phyloP scores from a whole-genome alignment of 805 yeast species.

The Komagataella phaffii region DNA sequence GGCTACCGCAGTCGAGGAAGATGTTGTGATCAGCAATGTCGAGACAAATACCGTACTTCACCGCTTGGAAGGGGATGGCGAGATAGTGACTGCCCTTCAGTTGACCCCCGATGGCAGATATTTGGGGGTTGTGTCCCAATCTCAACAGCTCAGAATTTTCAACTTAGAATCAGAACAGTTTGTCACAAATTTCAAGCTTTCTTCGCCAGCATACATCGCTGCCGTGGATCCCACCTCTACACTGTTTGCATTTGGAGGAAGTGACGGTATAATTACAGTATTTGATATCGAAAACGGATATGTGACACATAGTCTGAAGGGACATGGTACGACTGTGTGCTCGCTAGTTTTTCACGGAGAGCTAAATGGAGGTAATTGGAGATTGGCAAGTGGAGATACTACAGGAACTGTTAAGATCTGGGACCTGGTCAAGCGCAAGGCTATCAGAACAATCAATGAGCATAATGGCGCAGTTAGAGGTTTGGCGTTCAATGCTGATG shows the following conservation, averaged over 20 bases:
- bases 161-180: slow-evolving; percentile 26
- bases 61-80: slow-evolving; percentile 75
- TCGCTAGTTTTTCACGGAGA: slow-evolving; percentile 65
- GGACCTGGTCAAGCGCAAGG: slow-evolving; percentile 65
- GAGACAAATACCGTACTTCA: slow-evolving; percentile 42
- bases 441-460: slow-evolving; percentile 47
- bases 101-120: slow-evolving; percentile 64
- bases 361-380: slow-evolving; percentile 59
- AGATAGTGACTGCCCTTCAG: slow-evolving; percentile 58
- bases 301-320: slow-evolving; percentile 80
- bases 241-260: slow-evolving; percentile 83
- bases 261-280: slow-evolving; percentile 85
- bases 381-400: slow-evolving; percentile 57
- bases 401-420: slow-evolving; percentile 43
- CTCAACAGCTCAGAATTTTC: slow-evolving; percentile 67
- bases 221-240: slow-evolving; percentile 72
- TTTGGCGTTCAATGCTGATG: slow-evolving; percentile 43
- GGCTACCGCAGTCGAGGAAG: slow-evolving; percentile 75
- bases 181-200: slow-evolving; percentile 39
- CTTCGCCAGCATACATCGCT: slow-evolving; percentile 76
- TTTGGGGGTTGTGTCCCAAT: slow-evolving; percentile 67
- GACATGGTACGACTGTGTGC: slow-evolving; percentile 85
- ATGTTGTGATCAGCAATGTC: slow-evolving; percentile 56
- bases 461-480: slow-evolving; percentile 85
- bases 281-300: slow-evolving; percentile 87